These are phyloP conservation scores for Castanospermum australe DNA, from an alignment of 306 rosid genomes.

Conservation along the genomic window DNA sequence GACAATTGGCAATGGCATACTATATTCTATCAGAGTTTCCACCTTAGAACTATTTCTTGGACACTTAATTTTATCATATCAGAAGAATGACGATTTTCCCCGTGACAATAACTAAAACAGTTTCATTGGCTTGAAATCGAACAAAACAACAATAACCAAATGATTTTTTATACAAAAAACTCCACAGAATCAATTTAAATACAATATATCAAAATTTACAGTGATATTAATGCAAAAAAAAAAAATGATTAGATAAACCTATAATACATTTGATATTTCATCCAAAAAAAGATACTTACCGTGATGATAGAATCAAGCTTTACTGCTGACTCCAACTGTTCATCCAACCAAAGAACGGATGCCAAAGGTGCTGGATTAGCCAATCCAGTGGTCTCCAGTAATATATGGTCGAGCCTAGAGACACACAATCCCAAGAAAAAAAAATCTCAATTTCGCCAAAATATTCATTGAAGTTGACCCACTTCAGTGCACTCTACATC, in stretches of 20 bases:
- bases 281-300: conserved; percentile 45
- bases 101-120: neutral
- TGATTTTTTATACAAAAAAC: neutral
- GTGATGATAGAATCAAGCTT: conserved; percentile 92
- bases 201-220: neutral
- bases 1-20: neutral
- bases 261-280: neutral
- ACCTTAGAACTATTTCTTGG: neutral
- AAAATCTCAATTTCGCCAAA: neutral
- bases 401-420: conserved; percentile 83
- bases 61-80: too few species aligned
- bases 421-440: neutral
- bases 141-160: neutral
- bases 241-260: neutral
- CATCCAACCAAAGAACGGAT: conserved; percentile 95
- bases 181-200: neutral
- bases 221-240: neutral
- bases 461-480: neutral
- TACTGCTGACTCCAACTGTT: conserved; percentile 81
- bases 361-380: conserved; percentile 99
- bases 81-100: neutral
- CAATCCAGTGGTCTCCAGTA: conserved; percentile 95
- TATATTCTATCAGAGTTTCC: neutral
- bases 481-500: neutral
- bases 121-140: conserved; percentile 4